Base-by-base conservation (phyloP, 768 basidiomycete species). In the Hemileccinum rubropunctum region DNA sequence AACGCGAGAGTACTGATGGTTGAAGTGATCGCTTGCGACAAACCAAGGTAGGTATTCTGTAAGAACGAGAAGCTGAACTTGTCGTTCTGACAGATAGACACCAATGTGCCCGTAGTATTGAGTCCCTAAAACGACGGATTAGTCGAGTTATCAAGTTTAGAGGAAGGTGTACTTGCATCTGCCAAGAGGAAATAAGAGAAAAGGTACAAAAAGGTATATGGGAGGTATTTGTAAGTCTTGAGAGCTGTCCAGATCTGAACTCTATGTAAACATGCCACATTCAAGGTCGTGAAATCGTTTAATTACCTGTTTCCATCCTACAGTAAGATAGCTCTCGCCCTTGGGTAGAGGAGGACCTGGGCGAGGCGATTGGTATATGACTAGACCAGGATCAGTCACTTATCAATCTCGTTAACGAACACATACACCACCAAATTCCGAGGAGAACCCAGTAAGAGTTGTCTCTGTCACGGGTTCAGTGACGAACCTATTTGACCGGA, bases 371-470 rank as follows among this genome's bases (percentile, higher is more conserved):
- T 94, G 91, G 65, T 82, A 91, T 42, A 92, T 78, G 58, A 93
- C 89, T 91, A 45, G 18, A 35, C 1, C 37, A 13, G 1, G 2
- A 18, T 44, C 44, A 52, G 34, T 23, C 30, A 20, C 26, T 0
- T 21, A 1, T 11, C 9, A 30, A 44, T 21, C 10, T 27, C 9
- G 7, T 30, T 5, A n/a, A 17, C 11, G 20, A 32, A 36, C 1
- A 68, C 85, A 42, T 69, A 90, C 88, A 91, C 91, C 91, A 95
- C 83, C 91, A 93, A 42, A 91, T 82, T 8, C 90, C 91, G 10
- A 76, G 73, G 1, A 92, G 40, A 11, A 94, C 86, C 89, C 86
- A 86, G 55, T 90, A 89, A 0, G 72, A 75, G 50, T 84, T 91
- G 13, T 81, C 83, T 20, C 86, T 88, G 51, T 17, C 12, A 40